phyloP scores from a whole-genome alignment of 2,329 filamentous ascomycete genomes.

The Hyphodiscus sp. region DNA sequence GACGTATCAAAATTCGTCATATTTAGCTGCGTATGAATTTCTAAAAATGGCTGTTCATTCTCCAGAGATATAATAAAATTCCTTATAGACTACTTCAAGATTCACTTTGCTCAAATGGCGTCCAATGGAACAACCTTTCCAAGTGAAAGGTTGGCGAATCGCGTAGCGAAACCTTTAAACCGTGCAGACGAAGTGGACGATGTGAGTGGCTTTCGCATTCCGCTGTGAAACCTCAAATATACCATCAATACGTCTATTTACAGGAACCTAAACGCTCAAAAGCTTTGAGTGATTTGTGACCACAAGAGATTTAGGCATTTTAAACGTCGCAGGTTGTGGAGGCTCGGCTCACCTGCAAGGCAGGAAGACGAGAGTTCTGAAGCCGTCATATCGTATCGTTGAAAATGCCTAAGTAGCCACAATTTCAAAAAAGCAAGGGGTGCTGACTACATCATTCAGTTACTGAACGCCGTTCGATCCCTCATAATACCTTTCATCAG shows the following conservation, averaged over 20 bases:
- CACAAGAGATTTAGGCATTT: no score
- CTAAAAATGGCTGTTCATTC: background rate
- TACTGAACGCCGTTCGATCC: slow-evolving; percentile 59
- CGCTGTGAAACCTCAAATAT: background rate
- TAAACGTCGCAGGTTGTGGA: no score
- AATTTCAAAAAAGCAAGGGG: background rate
- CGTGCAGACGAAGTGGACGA: slow-evolving; percentile 41
- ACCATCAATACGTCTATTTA: no score
- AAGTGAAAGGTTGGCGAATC: slow-evolving; percentile 9
- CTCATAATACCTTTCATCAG: slow-evolving; percentile 66
- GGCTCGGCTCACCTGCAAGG: no score
- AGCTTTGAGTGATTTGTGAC: no score
- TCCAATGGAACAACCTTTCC: slow-evolving; percentile 14
- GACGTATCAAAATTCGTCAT: background rate
- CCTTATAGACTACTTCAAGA: background rate
- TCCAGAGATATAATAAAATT: background rate
- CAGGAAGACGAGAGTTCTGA: no score
- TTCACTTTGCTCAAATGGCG: slow-evolving; percentile 11
- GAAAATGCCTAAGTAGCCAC: no score
- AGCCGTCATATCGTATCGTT: no score
- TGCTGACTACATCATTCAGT: slow-evolving; percentile 38
- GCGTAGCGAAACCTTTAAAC: slow-evolving; percentile 17
- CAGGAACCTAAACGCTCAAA: no score
- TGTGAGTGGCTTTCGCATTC: slow-evolving; percentile 31
- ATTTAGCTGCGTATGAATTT: no score